phyloP scores from a whole-genome alignment of 2,329 filamentous ascomycete genomes.

The Chaetomiaceae sp. region DNA sequence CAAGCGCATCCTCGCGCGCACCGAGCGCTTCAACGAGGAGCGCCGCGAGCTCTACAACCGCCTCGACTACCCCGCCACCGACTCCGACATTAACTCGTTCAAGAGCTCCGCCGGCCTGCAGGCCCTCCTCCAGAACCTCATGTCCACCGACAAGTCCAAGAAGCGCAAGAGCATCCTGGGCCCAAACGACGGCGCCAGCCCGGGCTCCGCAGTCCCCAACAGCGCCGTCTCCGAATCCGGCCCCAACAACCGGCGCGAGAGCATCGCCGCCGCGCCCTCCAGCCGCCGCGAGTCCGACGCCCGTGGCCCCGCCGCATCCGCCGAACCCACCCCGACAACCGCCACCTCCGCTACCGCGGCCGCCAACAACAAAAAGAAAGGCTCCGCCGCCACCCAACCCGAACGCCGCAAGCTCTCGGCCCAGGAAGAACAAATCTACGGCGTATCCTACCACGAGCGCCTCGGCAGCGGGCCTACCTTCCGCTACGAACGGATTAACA shows the following conservation, averaged over 20 bases:
- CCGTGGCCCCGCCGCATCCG: conserved; percentile 35
- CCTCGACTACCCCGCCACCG: conserved; percentile 71
- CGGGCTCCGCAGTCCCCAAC: conserved; percentile 38
- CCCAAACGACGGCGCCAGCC: conserved; percentile 47
- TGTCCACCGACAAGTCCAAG: conserved; percentile 81
- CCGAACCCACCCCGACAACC: conserved; percentile 28
- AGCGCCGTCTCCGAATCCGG: conserved; percentile 37
- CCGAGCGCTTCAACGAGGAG: conserved; percentile 82
- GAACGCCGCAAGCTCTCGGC: conserved; percentile 68
- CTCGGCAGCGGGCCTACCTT: conserved; percentile 83
- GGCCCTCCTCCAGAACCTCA: conserved; percentile 74
- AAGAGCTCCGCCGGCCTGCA: conserved; percentile 77
- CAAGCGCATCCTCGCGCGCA: conserved; percentile 82
- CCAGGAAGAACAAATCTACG: conserved; percentile 74
- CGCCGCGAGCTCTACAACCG: conserved; percentile 81
- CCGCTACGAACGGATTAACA: conserved; percentile 76
- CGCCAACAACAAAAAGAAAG: conserved; percentile 47
- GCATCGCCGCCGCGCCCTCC: conserved; percentile 42
- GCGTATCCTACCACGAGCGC: conserved; percentile 80
- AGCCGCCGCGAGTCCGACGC: conserved; percentile 44
- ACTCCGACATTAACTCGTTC: conserved; percentile 71
- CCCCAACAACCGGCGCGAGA: conserved; percentile 45
- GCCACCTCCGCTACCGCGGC: conserved; percentile 15
- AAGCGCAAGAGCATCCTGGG: conserved; percentile 73
- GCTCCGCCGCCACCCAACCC: conserved; percentile 37